Evolutionary conservation across 257 asterid species (phyloP), one percentile per base, ranked within the genome.

Genomic region (Fraxinus cuspidata): DNA sequence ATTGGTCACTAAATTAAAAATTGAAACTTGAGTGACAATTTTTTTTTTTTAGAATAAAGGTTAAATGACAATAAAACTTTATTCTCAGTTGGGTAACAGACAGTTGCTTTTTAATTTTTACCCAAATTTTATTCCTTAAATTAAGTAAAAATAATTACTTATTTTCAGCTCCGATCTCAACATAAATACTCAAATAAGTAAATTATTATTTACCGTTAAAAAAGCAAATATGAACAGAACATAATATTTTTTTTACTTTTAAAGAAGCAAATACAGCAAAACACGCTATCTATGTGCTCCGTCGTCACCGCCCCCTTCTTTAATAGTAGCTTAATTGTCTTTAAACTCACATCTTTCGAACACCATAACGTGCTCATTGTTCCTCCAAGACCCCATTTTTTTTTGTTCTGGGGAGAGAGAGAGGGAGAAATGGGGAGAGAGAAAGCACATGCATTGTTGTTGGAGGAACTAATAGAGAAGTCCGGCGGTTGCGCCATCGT

Each of bases 401-500:
- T 25, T 28, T 42, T 5, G 7, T 40, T 42, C 0, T 35, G 0
- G 15, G 19, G 18, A 49, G 64, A 71, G 38, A 34, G 19, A 35
- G 44, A 25, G n/a, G 71, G 35, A n/a, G 12, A 4, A 15, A 86
- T 87, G 91, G 92, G 87, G 53, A 81, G 81, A 76, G 82, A 65
- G 79, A 81, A 79, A 23, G 78, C 68, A 65, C 70, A 71, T 77
- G 73, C 12, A 53, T 77, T 32, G 81, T 65, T 70, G 75, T 79
- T 92, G 85, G 85, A 78, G 28, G 88, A 88, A 47, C 82, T 89
- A 40, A 83, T 92, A 9, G 77, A 32, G 81, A 86, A 81, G 34
- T 85, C 92, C 7, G 97, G 97, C 15, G 98, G 96, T 31, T 91
- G 96, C 81, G 96, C 96, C 72, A 92, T 93, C 75, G 82, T 93